Base-by-base conservation (phyloP, 2,329 filamentous ascomycete species). In the Paecilomyces variotii region DNA sequence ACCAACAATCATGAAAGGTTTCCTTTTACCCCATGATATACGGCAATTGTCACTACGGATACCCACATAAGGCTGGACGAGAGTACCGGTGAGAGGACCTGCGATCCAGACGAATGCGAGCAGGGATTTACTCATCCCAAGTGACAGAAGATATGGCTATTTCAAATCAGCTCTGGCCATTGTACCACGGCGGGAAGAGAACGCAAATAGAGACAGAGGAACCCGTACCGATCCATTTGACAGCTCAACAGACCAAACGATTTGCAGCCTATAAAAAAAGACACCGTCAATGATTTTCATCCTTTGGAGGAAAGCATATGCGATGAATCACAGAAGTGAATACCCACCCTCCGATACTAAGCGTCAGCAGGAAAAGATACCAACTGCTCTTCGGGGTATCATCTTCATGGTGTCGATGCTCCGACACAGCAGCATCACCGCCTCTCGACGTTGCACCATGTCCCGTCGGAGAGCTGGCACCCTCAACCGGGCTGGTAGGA, bases 201-300 rank as follows among this genome's bases (percentile, higher is more conserved):
- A 27, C 14, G 2, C 25, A 27, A 32, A 27, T 12, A 32, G 51
- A 53, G 14, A 11, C 51, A 53, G 14, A n/a, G 24, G 32, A 35
- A 28, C 4, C 75, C 80, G 68, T 72, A 84, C 82, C 56, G 93
- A 96, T 66, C 92, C 92, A 78, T 96, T 93, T 57, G 91, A 96
- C 50, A 96, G 81, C 74, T 97, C 93, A 50, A 96, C 91, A 1
- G 92, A 92, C 93, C 93, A 97, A 28, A 93, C 91, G 65, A 97
- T 89, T 76, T 97, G 93, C 62, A 97, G 79, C 26, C 90, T 82
- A 63, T 56, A 32, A n/a, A 57, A 19, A 49, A 25, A 34, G 35
- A 30, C 10, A 27, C 2, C 12, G 12, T 24, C 11, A 19, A 19
- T 19, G 19, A 56, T 27, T 45, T 9, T 7, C 6, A 24, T 24